Base-by-base conservation (phyloP, 2,329 filamentous ascomycete species). In the Neopestalotiopsis sp. region DNA sequence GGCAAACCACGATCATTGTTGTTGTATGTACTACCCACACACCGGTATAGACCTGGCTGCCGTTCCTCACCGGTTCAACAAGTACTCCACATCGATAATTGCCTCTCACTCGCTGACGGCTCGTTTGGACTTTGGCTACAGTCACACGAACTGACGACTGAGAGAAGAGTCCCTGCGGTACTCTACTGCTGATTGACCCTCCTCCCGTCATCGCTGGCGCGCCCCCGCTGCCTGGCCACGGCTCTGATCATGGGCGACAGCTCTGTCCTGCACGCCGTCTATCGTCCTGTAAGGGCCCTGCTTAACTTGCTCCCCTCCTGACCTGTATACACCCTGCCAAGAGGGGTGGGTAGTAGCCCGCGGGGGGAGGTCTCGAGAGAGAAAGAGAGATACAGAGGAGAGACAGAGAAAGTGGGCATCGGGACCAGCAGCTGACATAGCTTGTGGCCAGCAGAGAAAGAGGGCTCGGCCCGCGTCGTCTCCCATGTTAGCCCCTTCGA, bases 381-480 rank as follows among this genome's bases (percentile, higher is more conserved):
- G n/a, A 20, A 17, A 17, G 5, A 52, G 45, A 52, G 45, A 52
- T n/a, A 30, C 17, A 42, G 38, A 59, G 56, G 34, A 17, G 3
- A 52, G 45, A 52, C n/a, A n/a, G n/a, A 30, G n/a, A 42, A 24
- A 59, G 56, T 38, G 34, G 10, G 10, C 34, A 38, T 38, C 34
- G 45, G n/a, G 7, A 24, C 38, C 34, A 56, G 32, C 10, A 34
- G 40, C 59, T 67, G 52, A 67, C 65, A 42, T 34, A n/a, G 28
- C 24, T 24, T 45, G 17, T 56, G 32, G 30, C 52, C 32, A 61
- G 56, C 52, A 13, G 38, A 60, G 65, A 45, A 67, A 67, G 56
- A 67, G 65, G 65, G 38, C 38, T 67, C 65, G 65, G 34, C 57
- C 65, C 56, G 57, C n/a, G 28, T 67, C 56, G 24, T 67, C 56